Conservation (phyloP, 352 stramenopile species). For the Phytophthora sp. region DNA sequence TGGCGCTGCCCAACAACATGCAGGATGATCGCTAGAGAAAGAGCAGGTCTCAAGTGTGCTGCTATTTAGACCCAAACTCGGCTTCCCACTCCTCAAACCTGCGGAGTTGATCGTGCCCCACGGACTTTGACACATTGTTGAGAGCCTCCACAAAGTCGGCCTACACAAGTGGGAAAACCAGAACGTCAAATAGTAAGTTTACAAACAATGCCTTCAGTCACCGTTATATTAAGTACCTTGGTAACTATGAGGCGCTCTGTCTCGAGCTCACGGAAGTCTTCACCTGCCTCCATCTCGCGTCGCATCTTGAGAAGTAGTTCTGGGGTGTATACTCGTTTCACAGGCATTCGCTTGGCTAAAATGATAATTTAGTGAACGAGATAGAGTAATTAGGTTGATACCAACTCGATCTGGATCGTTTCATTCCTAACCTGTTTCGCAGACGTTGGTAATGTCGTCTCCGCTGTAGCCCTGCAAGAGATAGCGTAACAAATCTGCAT, state of each 20-base stretch:
- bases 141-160: constrained; percentile 69
- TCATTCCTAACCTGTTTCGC: constrained; percentile 53
- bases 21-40: constrained; percentile 9
- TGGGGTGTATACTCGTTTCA: constrained; percentile 80
- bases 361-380: not conserved
- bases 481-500: not conserved
- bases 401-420: constrained; percentile 36
- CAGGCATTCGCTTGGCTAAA: constrained; percentile 81
- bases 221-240: too few species aligned
- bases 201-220: too few species aligned
- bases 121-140: constrained; percentile 85
- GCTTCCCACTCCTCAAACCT: constrained; percentile 81
- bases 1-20: constrained; percentile 18
- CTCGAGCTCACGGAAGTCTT: constrained; percentile 51
- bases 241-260: constrained; percentile 67
- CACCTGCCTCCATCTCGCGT: constrained; percentile 46
- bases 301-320: constrained; percentile 66
- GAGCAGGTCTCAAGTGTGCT: constrained; percentile 1
- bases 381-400: too few species aligned
- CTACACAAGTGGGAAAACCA: constrained; percentile 13
- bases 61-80: constrained; percentile 85
- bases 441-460: constrained; percentile 66
- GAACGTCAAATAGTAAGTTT: too few species aligned
- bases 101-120: constrained; percentile 75
- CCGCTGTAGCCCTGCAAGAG: constrained; percentile 57